Evolutionary conservation across 257 asterid species (phyloP).

Genomic region (Gardenia jasminoides): DNA sequence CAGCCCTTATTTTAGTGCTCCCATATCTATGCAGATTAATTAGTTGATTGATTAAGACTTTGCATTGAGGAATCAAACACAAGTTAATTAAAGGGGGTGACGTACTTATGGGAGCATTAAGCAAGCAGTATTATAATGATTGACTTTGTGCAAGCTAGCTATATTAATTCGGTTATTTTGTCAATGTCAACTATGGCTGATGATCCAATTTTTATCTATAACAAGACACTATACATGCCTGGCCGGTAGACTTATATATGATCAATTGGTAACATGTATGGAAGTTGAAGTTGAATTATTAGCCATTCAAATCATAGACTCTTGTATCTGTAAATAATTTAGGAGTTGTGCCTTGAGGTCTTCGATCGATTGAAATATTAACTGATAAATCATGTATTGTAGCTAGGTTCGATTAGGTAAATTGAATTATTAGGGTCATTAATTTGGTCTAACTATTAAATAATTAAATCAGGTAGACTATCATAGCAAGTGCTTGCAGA

Average conservation of each 20-base stretch:
- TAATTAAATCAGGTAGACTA: background rate
- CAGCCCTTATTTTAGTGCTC: conserved; percentile 3
- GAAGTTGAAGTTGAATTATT: background rate
- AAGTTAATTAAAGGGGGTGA: too few relatives aligned
- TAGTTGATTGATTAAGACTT: background rate
- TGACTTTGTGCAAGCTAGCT: background rate
- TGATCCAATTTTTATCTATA: background rate
- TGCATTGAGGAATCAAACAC: background rate
- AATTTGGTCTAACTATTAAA: background rate
- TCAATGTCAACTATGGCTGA: background rate
- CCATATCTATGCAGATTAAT: background rate
- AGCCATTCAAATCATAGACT: background rate
- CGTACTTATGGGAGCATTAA: background rate
- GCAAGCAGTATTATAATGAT: conserved; percentile 11
- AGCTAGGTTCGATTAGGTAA: background rate
- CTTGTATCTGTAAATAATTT: too few relatives aligned
- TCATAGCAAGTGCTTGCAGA: background rate
- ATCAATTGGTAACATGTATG: background rate
- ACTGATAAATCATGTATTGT: too few relatives aligned
- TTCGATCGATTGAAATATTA: too few relatives aligned
- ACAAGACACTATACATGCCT: background rate
- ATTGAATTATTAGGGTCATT: background rate
- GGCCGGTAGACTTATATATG: background rate
- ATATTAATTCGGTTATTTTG: background rate
- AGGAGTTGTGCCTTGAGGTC: too few relatives aligned